These are phyloP conservation scores for Leishmania martiniquensis DNA, from an alignment of 208 protist genomes.

Conservation along the genomic window DNA sequence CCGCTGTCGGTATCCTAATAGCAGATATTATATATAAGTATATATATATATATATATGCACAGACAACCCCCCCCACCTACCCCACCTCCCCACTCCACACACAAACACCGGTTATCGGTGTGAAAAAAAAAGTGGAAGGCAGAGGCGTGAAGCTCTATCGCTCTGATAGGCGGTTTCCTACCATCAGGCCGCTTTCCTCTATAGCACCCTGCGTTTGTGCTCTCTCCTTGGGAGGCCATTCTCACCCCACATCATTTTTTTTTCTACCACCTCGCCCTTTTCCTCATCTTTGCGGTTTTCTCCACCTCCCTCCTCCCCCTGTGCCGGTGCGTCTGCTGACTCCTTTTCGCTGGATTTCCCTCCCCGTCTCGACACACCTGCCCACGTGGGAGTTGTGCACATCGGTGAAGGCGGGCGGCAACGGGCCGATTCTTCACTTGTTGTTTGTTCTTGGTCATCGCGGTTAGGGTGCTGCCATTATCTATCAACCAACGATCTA, in stretches of 20 bases:
- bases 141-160: no score
- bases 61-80: neutral
- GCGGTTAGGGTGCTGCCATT: no score
- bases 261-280: neutral
- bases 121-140: no score
- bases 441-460: neutral
- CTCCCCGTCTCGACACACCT: neutral
- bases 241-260: conserved; percentile 6
- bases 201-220: neutral
- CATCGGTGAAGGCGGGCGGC: neutral
- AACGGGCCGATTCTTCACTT: neutral
- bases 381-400: neutral
- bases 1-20: no score
- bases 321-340: neutral
- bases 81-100: no score
- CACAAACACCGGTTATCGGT: no score
- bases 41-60: no score
- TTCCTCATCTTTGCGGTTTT: neutral
- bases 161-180: no score
- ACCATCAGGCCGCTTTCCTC: neutral
- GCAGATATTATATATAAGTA: no score
- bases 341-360: no score
- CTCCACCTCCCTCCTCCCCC: neutral
- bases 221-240: neutral
- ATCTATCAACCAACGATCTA: no score